A percentile compares a stretch with the other conserved stretches of the same genome.
Evolutionary conservation across 257 asterid species (phyloP).

Genomic region (Forsythia suspensa): DNA sequence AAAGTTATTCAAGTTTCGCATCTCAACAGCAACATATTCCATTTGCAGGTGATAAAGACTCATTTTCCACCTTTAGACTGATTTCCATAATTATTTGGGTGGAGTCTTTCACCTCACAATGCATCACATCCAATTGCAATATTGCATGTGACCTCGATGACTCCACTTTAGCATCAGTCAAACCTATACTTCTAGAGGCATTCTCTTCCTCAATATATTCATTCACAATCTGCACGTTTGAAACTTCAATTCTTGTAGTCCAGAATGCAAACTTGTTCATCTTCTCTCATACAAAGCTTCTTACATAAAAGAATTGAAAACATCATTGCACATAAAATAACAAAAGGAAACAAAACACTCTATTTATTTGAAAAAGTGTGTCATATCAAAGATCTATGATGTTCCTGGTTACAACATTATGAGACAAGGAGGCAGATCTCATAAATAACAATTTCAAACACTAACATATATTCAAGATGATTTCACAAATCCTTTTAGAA

Average conservation of each 20-base stretch:
- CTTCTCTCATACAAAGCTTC: constrained; percentile 97
- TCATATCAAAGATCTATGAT: neutral
- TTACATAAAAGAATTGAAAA: constrained; percentile 36
- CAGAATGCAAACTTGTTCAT: constrained; percentile 98
- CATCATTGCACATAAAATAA: neutral
- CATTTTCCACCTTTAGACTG: constrained; percentile 64
- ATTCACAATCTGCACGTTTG: constrained; percentile 88
- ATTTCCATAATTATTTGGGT: constrained; percentile 57
- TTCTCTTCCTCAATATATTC: constrained; percentile 91
- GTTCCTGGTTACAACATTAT: neutral
- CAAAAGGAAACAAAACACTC: neutral
- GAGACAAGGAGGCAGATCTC: constrained; percentile 8
- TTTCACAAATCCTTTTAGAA: neutral
- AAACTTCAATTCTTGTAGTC: constrained; percentile 95
- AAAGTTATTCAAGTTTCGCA: too few species aligned
- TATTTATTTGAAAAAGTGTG: neutral
- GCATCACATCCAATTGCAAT: constrained; percentile 87
- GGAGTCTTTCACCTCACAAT: constrained; percentile 74
- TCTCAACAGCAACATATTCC: too few species aligned
- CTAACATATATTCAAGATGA: neutral
- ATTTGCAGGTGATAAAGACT: too few species aligned
- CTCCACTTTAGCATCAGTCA: constrained; percentile 98
- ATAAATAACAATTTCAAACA: neutral
- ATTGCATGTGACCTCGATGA: constrained; percentile 99
- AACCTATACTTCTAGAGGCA: constrained; percentile 89